These are phyloP conservation scores for Podila clonocystis DNA, from an alignment of 192 early-diverging fungal genomes.

Conservation along the genomic window DNA sequence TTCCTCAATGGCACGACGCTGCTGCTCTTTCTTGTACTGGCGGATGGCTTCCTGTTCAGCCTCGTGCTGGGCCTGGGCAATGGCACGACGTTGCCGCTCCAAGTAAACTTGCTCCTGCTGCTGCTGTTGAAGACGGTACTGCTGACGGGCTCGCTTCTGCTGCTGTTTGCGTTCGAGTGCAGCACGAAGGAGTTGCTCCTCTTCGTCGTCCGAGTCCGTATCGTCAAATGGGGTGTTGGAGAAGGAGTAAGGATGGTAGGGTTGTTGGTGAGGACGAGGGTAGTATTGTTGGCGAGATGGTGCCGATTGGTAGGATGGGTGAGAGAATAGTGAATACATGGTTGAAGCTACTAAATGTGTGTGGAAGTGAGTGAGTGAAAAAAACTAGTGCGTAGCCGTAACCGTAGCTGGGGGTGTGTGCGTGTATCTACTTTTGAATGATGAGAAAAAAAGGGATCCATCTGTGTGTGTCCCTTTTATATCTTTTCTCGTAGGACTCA, in stretches of 20 bases:
- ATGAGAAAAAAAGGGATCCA: background rate
- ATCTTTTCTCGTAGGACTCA: too few relatives aligned
- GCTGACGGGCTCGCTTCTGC: conserved; percentile 36
- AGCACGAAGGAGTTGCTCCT: conserved; percentile 39
- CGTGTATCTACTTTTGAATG: background rate
- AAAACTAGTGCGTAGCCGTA: background rate
- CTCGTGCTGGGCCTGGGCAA: conserved; percentile 34
- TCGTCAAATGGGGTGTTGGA: conserved; percentile 4
- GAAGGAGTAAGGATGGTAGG: background rate
- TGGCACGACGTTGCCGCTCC: conserved; percentile 7
- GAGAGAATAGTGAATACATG: conserved; percentile 6
- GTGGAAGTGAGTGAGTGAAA: background rate
- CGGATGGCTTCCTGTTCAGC: conserved; percentile 44
- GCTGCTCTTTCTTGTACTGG: conserved; percentile 25
- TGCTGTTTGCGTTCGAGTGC: conserved; percentile 48
- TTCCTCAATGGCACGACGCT: conserved; percentile 15
- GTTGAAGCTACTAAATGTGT: background rate
- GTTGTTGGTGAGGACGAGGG: background rate
- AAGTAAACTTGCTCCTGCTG: background rate
- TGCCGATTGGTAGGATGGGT: background rate
- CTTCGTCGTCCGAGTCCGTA: conserved; percentile 18
- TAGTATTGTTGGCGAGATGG: background rate
- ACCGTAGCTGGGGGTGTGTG: background rate
- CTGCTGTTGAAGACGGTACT: conserved; percentile 24
- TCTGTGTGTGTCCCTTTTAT: too few relatives aligned